Conservation (phyloP, 2,329 filamentous ascomycete genomes). For the Cladosporium colombiae region DNA sequence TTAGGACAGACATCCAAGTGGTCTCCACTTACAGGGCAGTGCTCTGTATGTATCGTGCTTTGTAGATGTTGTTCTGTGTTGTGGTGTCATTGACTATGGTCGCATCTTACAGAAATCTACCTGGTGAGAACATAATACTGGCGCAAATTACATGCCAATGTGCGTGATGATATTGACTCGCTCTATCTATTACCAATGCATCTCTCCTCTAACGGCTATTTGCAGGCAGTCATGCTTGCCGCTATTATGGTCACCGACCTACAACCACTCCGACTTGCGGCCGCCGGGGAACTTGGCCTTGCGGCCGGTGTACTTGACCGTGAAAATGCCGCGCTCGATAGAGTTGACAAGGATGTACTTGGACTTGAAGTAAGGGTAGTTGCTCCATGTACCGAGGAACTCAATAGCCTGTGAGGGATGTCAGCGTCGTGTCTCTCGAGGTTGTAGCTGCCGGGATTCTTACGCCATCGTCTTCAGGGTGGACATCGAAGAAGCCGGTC, state of each 20-base stretch:
- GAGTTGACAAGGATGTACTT: conserved; percentile 52
- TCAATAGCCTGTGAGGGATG: conserved; percentile 28
- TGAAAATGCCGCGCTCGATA: conserved; percentile 48
- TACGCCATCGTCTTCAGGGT: conserved; percentile 37
- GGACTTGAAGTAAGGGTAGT: conserved; percentile 42
- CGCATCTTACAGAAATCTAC: neutral
- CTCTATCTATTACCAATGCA: neutral
- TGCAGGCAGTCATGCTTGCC: neutral
- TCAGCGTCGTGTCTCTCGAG: too few species aligned
- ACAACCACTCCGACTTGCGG: conserved; percentile 14
- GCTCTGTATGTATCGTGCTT: too few species aligned
- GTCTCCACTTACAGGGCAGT: too few species aligned
- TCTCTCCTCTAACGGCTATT: neutral
- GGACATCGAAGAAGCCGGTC: conserved; percentile 39
- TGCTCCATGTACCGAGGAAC: conserved; percentile 47
- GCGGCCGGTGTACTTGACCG: conserved; percentile 41
- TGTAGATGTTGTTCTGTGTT: too few species aligned
- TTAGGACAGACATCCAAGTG: too few species aligned
- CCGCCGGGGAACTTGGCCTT: conserved; percentile 16
- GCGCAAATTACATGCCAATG: neutral
- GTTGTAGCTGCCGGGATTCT: conserved; percentile 26
- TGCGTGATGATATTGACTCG: neutral
- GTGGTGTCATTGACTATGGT: too few species aligned
- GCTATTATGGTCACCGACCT: neutral
- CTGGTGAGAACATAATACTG: neutral